Evolutionary conservation across 2,329 filamentous ascomycete species (phyloP), one percentile per base, ranked within the genome.

Genomic region (Curvularia verruculosa): DNA sequence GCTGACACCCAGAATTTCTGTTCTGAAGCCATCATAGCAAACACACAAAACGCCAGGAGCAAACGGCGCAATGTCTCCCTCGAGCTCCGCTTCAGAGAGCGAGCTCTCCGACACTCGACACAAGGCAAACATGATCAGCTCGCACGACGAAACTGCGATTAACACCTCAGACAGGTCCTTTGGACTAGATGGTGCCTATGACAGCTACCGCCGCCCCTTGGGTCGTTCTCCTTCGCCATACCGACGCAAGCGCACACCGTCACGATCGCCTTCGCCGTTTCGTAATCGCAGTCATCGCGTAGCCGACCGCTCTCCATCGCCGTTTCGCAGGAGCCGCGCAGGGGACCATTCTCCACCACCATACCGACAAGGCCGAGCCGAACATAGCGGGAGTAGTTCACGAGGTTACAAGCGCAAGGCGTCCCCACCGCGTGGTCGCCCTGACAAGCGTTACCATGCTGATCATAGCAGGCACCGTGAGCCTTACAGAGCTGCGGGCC

Each of bases 391-490:
- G 23, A 57, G 59, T 56, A 70, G 64, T 71, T 66, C 61, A 60
- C 74, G 65, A 57, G 60, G 83, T 39, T 55, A 66, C 44, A 75
- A 74, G 61, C 71, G 71, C 63, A 73, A 72, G 51, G 87, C 85
- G 57, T 70, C 70, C 10, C 67, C 66, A 34, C 65, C 68, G 15
- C 70, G 65, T 44, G 63, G 64, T 45, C 68, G 71, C 23, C 66
- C 67, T 37, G 84, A 84, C 68, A 93, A 93, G 78, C 85, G 90
- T 64, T 76, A 82, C 49, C 61, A 68, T 55, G 64, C 64, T 63
- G 68, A 72, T 67, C 66, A 62, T 50, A 59, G 55, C 52, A 70
- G 70, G 75, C 71, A 80, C 81, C 59, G 76, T 82, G 87, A 90
- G 66, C 77, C 84, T 39, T 82, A 87, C 70, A 85, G 85, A 86